Evolutionary conservation across 495 filamentous ascomycete species (phyloP).

Genomic region (Aspergillus kassunensis): DNA sequence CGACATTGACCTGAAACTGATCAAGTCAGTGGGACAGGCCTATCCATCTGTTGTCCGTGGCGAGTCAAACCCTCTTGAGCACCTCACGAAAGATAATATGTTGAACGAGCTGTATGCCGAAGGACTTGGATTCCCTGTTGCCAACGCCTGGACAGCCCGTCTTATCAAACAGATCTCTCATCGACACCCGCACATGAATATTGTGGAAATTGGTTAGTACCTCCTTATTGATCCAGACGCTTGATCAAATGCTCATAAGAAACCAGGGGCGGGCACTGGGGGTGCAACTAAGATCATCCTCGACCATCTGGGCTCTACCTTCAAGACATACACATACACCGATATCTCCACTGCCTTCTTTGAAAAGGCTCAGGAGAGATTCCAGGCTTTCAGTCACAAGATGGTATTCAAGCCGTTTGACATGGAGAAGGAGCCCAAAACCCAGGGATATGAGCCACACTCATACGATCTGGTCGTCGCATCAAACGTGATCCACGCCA

Average conservation of each 20-base stretch:
- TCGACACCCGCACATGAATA: background rate
- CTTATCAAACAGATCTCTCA: background rate
- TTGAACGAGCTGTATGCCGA: background rate
- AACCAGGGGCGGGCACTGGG: background rate
- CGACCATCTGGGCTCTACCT: background rate
- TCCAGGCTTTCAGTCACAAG: background rate
- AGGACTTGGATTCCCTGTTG: background rate
- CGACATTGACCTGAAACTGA: background rate
- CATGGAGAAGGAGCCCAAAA: slow-evolving; percentile 1
- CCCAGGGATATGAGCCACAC: slow-evolving; percentile 15
- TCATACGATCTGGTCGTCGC: slow-evolving; percentile 22
- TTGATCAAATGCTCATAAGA: background rate
- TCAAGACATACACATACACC: background rate
- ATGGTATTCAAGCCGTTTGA: slow-evolving; percentile 8
- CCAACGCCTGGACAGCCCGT: background rate
- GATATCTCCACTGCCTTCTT: slow-evolving; percentile 37
- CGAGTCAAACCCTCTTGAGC: background rate
- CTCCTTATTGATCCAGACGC: no score
- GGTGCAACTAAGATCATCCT: background rate
- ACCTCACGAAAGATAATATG: background rate
- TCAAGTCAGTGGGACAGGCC: background rate
- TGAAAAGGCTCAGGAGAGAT: slow-evolving; percentile 20
- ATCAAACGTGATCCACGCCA: slow-evolving; percentile 17
- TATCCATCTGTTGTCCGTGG: background rate
- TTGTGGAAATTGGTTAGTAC: background rate